Evolutionary conservation across 345 rosid species (phyloP), one percentile per base, ranked within the genome.

Genomic region (Citrus inodora): DNA sequence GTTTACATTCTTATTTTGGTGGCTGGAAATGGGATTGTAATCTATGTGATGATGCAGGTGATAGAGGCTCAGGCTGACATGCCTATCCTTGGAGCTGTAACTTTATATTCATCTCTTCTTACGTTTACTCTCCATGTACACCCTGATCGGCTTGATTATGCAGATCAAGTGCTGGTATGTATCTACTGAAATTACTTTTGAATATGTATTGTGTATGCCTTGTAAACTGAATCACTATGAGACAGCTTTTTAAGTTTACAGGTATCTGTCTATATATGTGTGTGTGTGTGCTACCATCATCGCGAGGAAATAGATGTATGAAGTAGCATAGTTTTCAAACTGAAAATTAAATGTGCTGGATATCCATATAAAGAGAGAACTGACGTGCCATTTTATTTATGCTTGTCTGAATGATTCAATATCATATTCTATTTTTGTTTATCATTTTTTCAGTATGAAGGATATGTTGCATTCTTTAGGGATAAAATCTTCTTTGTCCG

Each of bases 91-190:
- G 94, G 99, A 88, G 97, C 95, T 79, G 97, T 94, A 83, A 91
- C 97, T 74, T 85, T 94, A 75, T 97, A 94, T 87, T 97, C 98
- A 11, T 94, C 98, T 80, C 99, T 97, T 85, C 98, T 94, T 67
- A 97, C 92, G 63, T 97, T 97, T 85, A 94, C 98, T 59, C 98
- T 97, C 62, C 97, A 94, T 85, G 99, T 97, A 78, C 99, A 97
- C 81, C 99, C 99, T 42, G 99, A 97, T 76, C 95, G 99, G 72
- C 93, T 97, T 79, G 98, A 97, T 83, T 94, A 97, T 87, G 98
- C 98, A 17, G 99, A 97, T 85, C 97, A 97, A 97, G 99, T 95
- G 55, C 83, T 95, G 99, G 99, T 93, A 93, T 85, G 80, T 65
- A 46, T 53, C 65, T 77, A 75, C 75, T 73, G 46, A 73, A 73